These are phyloP conservation scores for Diaporthe longicolla DNA, from an alignment of 2,329 filamentous ascomycete species.

Conservation along the genomic window DNA sequence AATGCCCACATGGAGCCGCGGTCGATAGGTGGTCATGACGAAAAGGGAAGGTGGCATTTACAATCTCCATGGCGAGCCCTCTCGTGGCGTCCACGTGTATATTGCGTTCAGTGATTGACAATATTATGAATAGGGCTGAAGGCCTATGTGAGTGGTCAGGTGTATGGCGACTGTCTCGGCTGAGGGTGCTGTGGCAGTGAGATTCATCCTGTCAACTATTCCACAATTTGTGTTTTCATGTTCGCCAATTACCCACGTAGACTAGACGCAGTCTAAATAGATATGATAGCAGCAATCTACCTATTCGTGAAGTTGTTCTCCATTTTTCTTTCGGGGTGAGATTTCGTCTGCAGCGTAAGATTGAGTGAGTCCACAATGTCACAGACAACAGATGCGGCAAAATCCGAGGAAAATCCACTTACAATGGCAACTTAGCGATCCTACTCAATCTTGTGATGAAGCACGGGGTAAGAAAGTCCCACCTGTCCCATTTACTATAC, in stretches of 20 bases:
- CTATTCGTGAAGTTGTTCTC: neutral
- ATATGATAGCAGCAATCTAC: no score
- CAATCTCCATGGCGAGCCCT: neutral
- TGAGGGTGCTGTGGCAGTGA: neutral
- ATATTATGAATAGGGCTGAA: constrained; percentile 2
- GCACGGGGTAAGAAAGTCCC: constrained; percentile 5
- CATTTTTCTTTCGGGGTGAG: neutral
- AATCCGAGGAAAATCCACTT: constrained; percentile 4
- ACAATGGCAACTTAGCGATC: neutral
- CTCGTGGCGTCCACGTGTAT: neutral
- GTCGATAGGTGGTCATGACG: neutral
- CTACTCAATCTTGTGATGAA: neutral
- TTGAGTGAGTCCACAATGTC: neutral
- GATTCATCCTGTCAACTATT: neutral
- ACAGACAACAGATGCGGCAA: neutral
- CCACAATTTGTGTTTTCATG: no score
- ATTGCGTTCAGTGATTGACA: neutral
- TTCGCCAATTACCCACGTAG: neutral
- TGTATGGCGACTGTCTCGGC: neutral
- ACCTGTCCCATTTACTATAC: neutral
- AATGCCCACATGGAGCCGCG: neutral
- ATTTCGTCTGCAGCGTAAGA: neutral
- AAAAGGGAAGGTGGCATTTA: neutral
- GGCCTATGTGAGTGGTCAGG: neutral
- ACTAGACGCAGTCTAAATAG: neutral